Base-by-base conservation (phyloP, 2,329 filamentous ascomycete species). In the Didymella sp. region DNA sequence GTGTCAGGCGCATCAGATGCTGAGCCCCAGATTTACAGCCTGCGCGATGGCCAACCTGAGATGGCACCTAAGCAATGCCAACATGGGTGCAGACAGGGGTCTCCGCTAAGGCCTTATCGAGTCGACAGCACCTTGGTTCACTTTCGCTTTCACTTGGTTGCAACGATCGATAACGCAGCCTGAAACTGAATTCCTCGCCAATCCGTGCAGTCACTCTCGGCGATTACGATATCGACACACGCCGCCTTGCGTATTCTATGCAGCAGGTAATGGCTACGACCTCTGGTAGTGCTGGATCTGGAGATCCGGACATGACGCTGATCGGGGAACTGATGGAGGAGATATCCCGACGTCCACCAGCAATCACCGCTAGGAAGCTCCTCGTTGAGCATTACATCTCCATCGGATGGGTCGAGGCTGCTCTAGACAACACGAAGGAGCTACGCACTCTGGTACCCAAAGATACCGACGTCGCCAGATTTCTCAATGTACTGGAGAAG, bases 341-440 rank as follows among this genome's bases (percentile, higher is more conserved):
- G 19, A 71, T 74, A 21, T 66, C 67, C 8, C 63, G 71, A 41
- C 57, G 64, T 43, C 63, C 72, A 17, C 70, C 72, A 7, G 71
- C 70, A 8, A 60, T 74, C 30, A 44, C 40, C 21, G 67, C 70
- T 6, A 63, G 66, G 19, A 75, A 73, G 35, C 58, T 74, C 5
- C 67, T 75, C 3, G 57, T 69, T 3, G 69, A 74, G 48, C 73
- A 74, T 27, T 74, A 73, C 54, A 68, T 74, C 11, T 61, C 68
- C 3, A 57, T 70, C 8, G 70, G 71, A 22, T 74, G 72, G 72
- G 59, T 73, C 8, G 70, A 74, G n/a, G 71, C 71, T 25, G 73
- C 72, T 8, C 59, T 58, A 8, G 71, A 75, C 17, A 64, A 69
- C 27, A 61, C 67, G 13, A 68, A 66, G 19, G 67, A 70, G 27